Base-by-base conservation (phyloP, 768 basidiomycete species). In the Leccinum barrowsii region DNA sequence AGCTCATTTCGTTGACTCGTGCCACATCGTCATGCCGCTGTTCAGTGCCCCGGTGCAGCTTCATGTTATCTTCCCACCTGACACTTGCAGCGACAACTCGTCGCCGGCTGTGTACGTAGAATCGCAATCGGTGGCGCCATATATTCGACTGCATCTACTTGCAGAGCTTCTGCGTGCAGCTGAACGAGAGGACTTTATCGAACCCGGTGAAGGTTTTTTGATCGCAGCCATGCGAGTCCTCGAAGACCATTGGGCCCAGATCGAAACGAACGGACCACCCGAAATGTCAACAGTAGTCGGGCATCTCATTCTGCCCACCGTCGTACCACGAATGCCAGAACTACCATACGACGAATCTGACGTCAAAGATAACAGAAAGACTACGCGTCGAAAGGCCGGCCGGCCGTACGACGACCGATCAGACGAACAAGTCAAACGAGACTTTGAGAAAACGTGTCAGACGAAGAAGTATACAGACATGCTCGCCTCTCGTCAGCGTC, bases 121-220 rank as follows among this genome's bases (percentile, higher is more conserved):
- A 1, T 92, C 91, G 1, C 67, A 75, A 1, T 80, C 82, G 1
- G 77, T 88, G 4, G 83, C 94, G 0, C 82, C 92, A 1, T 96
- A 96, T 70, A 76, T 95, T 56, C 85, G 92, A 21, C 81, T 96
- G 4, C 86, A 95, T 67, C 80, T 97, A n/a, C 79, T 92, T 34
- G 81, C 85, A 4, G 75, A 76, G 24, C 75, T 94, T 19, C 76
- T 94, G n/a, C 54, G 69, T 5, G 81, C 79, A 10, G 80, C 89
- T 71, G 74, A 81, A 53, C 72, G 73, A 6, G 78, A 77, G 2
- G 77, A 80, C 21, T 82, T 90, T 42, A 69, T 85, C n/a, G 82
- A 86, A 57, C 70, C 78, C 1, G 88, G 84, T 0, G 86, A 90
- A 67, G 86, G 89, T 2, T 85, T 94, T 57, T 80, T 87, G 50